Conservation (phyloP, 192 early-diverging fungal species). For the Allomyces arbusculus region DNA sequence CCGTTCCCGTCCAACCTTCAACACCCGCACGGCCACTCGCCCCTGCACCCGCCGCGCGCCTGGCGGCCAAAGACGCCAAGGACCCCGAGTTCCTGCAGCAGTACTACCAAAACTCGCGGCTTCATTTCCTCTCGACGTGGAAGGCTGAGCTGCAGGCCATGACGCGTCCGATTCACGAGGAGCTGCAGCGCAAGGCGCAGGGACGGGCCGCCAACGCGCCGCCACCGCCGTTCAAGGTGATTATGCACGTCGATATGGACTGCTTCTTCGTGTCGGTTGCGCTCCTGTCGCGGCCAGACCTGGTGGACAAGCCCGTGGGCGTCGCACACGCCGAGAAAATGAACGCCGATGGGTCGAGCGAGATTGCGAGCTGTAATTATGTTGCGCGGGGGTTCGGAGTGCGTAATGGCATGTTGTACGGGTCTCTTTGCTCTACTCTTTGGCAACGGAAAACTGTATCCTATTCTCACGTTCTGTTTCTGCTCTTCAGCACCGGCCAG, state of each 20-base stretch:
- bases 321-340: constrained; percentile 34
- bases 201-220: background rate
- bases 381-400: constrained; percentile 52
- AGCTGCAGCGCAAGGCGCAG: background rate
- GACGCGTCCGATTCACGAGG: constrained; percentile 17
- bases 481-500: constrained; percentile 21
- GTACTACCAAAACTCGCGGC: constrained; percentile 44
- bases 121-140: constrained; percentile 62
- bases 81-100: constrained; percentile 35
- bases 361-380: constrained; percentile 79
- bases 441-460: too few species aligned
- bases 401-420: constrained; percentile 48
- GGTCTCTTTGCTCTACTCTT: background rate
- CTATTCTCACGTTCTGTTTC: background rate
- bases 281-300: constrained; percentile 40
- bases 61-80: too few species aligned
- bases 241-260: constrained; percentile 83
- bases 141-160: constrained; percentile 58
- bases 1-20: background rate
- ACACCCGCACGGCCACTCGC: background rate
- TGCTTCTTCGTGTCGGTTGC: constrained; percentile 83
- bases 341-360: constrained; percentile 12
- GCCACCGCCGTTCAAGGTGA: constrained; percentile 14
- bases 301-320: constrained; percentile 44
- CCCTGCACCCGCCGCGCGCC: too few species aligned